Base-by-base conservation (phyloP, 352 stramenopile genomes). In the Globisporangium takayamanum region DNA sequence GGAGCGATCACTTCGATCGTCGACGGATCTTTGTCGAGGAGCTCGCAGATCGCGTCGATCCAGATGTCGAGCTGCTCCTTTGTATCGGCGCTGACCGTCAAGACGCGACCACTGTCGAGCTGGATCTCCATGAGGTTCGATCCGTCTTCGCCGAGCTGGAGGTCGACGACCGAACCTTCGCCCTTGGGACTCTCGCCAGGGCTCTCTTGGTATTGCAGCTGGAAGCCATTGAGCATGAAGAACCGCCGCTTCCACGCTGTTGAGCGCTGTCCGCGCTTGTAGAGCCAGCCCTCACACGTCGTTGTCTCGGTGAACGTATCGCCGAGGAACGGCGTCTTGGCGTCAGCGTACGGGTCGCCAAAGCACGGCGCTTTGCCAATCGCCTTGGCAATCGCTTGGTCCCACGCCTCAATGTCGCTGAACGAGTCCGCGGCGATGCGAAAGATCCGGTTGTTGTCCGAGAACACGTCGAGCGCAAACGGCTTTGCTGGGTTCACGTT, bases 401-500 rank as follows among this genome's bases (percentile, higher is more conserved):
- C 81, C 84, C 84, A 94, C 14, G 73, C 76, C 36, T 89, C 75
- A 62, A 94, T 88, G 1, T 89, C 81, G 12, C 72, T 68, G 57
- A 91, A 89, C 14, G 69, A 76, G 12, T 84, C 74, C 12, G 76
- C 84, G 14, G 73, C 63, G 58, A 94, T 84, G 22, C 74, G 65
- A 22, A 94, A 67, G 53, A 94, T 87, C 46, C 84, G 81, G 69
- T 92, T 90, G 61, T 91, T 78, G 57, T 92, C 80, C 25, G 81
- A 88, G 53, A 89, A 92, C 46, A 92, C 74, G 47, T 92, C 80
- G 36, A 94, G 57, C 37, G 78, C 78, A 54, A 89, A 89, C n/a
- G 79, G 73, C 42, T 72, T 77, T 1, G 70, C 70, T 22, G 66
- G 59, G 63, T 84, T 88, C 45, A 87, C 78, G 55, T 89, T 93